phyloP scores from a whole-genome alignment of 164 flowering plant species.

The Santalum album region DNA sequence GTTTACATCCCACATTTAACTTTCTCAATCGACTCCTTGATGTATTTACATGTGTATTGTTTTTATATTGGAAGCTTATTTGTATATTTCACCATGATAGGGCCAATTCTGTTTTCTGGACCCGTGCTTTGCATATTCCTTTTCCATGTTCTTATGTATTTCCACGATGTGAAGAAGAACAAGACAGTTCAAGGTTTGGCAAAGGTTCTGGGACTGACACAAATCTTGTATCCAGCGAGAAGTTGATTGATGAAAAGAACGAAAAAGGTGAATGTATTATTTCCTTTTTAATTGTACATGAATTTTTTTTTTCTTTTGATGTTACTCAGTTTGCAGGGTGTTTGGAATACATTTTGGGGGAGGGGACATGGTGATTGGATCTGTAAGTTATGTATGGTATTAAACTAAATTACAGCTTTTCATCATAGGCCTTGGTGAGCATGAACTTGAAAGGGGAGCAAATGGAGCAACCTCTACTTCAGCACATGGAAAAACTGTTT shows the following conservation, averaged over 20 bases:
- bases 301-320: neutral
- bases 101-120: constrained; percentile 97
- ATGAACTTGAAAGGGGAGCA: constrained; percentile 16
- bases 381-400: too few relatives aligned
- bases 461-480: constrained; percentile 19
- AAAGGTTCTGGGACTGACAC: constrained; percentile 15
- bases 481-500: constrained; percentile 43
- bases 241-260: constrained; percentile 14
- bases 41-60: neutral
- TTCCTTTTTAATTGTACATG: neutral
- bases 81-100: constrained; percentile 24
- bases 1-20: neutral
- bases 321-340: too few relatives aligned
- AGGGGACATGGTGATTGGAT: too few relatives aligned
- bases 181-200: constrained; percentile 13
- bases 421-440: constrained; percentile 11
- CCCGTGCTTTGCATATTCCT: constrained; percentile 87
- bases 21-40: neutral
- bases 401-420: constrained; percentile 4
- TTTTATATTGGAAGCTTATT: constrained; percentile 6
- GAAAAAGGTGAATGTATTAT: constrained; percentile 27
- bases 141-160: constrained; percentile 73
- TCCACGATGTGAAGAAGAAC: constrained; percentile 37
- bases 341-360: too few relatives aligned
- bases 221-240: constrained; percentile 18